Evolutionary conservation across 176 grass and related monocot genomes (phyloP).

Genomic region (Hsuehochloa calcarea): DNA sequence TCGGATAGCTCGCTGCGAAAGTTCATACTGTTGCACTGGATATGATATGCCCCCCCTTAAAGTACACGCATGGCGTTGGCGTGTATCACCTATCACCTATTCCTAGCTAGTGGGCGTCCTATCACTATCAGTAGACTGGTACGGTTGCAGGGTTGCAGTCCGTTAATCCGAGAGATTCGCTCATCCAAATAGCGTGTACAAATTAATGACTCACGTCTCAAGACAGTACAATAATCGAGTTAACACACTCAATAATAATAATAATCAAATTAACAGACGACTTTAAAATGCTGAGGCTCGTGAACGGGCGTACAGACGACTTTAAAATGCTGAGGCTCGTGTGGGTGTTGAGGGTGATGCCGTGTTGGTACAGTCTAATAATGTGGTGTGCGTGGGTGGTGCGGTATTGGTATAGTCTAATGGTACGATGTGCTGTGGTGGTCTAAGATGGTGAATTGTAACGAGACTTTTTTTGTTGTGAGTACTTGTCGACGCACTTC

Average conservation of each 20-base stretch:
- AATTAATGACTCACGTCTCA: not conserved
- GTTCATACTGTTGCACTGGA: not conserved
- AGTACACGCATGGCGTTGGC: not conserved
- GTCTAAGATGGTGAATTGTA: too few relatives aligned
- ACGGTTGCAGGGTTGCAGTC: not conserved
- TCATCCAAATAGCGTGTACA: not conserved
- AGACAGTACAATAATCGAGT: not conserved
- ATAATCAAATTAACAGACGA: not conserved
- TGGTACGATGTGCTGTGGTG: too few relatives aligned
- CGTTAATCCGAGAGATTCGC: not conserved
- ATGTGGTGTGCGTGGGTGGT: too few relatives aligned
- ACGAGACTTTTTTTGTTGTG: too few relatives aligned
- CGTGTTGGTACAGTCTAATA: too few relatives aligned
- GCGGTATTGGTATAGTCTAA: too few relatives aligned
- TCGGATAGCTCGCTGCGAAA: not conserved
- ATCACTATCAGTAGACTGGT: not conserved
- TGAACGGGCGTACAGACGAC: too few relatives aligned
- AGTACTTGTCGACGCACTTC: too few relatives aligned
- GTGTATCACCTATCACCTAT: too few relatives aligned
- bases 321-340: too few relatives aligned
- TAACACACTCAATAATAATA: too few relatives aligned
- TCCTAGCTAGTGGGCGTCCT: not conserved
- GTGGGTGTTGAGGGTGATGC: too few relatives aligned
- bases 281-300: not conserved
- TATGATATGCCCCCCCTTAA: not conserved